Evolutionary conservation across 169 alveolate genomes (phyloP).

Genomic region (Plasmodium sp.): DNA sequence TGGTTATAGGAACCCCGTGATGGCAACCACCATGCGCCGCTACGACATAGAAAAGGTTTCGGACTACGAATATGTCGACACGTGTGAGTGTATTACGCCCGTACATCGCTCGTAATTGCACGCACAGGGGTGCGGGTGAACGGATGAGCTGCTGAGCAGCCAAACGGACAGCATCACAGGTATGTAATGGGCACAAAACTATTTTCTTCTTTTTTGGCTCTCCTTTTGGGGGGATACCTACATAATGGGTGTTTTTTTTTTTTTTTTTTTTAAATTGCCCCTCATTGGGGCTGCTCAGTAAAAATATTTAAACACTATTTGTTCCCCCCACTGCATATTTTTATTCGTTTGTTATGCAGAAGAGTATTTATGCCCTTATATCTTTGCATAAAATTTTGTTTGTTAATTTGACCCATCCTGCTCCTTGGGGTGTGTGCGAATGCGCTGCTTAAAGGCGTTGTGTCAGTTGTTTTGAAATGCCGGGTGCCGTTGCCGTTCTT

Average conservation of each 20-base stretch:
- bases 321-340: neutral
- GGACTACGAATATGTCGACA: neutral
- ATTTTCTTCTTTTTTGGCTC: neutral
- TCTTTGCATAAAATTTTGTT: neutral
- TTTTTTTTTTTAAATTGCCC: neutral
- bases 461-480: neutral
- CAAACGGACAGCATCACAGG: neutral
- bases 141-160: neutral
- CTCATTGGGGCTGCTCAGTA: neutral
- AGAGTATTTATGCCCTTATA: neutral
- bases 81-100: conserved; percentile 9
- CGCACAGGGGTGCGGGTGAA: neutral
- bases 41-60: conserved; percentile 34
- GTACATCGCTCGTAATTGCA: neutral
- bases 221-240: neutral
- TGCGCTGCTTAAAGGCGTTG: neutral
- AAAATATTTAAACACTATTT: neutral
- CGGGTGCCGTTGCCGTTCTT: neutral
- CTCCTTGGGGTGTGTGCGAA: neutral
- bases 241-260: neutral
- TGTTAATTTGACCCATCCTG: neutral
- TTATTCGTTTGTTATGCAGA: neutral
- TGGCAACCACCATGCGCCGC: conserved; percentile 72
- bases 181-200: neutral
- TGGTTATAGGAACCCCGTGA: conserved; percentile 1